Evolutionary conservation across 331 rosid genomes (phyloP).

Genomic region (Stylosanthes scabra): DNA sequence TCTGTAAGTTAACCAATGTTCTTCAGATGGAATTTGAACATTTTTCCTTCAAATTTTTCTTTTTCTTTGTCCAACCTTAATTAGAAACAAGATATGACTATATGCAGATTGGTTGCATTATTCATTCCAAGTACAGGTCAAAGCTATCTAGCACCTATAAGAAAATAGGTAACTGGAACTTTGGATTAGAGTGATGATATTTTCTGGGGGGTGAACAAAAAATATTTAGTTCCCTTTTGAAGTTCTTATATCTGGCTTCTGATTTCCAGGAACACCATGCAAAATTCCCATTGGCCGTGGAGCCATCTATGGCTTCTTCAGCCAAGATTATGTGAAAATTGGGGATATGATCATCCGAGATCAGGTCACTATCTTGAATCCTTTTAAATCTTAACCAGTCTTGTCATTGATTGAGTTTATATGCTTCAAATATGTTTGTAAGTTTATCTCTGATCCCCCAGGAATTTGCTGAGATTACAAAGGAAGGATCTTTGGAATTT

Average conservation of each 20-base stretch:
- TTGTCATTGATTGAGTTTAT: constrained; percentile 15
- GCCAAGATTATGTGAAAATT: constrained; percentile 60
- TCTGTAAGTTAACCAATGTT: constrained; percentile 53
- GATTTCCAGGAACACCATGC: constrained; percentile 62
- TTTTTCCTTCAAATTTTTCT: background rate
- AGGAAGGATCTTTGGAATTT: constrained; percentile 59
- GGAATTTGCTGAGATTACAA: constrained; percentile 70
- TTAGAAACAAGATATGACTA: constrained; percentile 14
- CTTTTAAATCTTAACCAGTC: background rate
- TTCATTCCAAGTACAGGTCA: constrained; percentile 69
- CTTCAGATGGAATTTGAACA: background rate
- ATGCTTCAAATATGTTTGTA: constrained; percentile 28
- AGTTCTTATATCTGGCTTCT: no score
- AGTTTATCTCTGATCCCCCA: constrained; percentile 41
- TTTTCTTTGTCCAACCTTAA: constrained; percentile 19
- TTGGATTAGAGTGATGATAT: background rate
- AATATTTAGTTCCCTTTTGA: no score
- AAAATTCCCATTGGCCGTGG: constrained; percentile 71
- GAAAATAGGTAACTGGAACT: constrained; percentile 63
- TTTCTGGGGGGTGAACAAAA: no score
- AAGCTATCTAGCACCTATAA: constrained; percentile 61
- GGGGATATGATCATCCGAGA: constrained; percentile 61
- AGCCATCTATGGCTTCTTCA: constrained; percentile 67
- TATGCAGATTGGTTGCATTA: constrained; percentile 73
- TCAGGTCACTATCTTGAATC: constrained; percentile 51